These are phyloP conservation scores for Wickerhamiella australiensis DNA, from an alignment of 805 yeast species.

Conservation along the genomic window DNA sequence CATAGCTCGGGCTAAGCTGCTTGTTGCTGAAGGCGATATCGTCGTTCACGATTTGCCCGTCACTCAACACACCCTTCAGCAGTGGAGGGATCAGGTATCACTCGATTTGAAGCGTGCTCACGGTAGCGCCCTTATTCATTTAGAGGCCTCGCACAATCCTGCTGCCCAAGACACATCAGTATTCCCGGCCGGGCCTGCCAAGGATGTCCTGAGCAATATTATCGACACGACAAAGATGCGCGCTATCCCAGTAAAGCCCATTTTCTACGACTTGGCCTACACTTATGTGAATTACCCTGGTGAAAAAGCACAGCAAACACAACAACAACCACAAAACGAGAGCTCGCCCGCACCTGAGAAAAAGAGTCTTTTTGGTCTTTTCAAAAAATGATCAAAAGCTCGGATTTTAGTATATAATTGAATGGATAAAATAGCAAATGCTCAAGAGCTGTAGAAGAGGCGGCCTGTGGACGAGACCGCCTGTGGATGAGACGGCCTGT, in stretches of 20 bases:
- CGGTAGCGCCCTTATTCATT: conserved; percentile 31
- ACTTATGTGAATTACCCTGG: conserved; percentile 42
- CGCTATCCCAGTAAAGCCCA: conserved; percentile 74
- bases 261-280: conserved; percentile 79
- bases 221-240: conserved; percentile 32
- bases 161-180: conserved; percentile 37
- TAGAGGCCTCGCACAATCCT: conserved; percentile 21
- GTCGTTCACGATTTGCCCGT: conserved; percentile 19
- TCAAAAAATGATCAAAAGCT: conserved; percentile 6
- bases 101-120: conserved; percentile 19
- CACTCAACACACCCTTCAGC: conserved; percentile 6
- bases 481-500: no score
- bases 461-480: no score
- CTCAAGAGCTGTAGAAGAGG: no score
- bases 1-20: conserved; percentile 16
- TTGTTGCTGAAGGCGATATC: conserved; percentile 14
- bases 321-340: background rate
- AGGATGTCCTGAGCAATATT: conserved; percentile 20
- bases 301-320: background rate
- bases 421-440: no score
- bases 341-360: conserved; percentile 7
- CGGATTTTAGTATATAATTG: no score
- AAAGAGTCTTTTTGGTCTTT: conserved; percentile 15
- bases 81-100: conserved; percentile 11
- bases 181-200: conserved; percentile 29